A percentile compares a stretch with the other conserved stretches of the same genome.
phyloP scores from a whole-genome alignment of 805 yeast genomes.

The Pichia pseudocactophila region DNA sequence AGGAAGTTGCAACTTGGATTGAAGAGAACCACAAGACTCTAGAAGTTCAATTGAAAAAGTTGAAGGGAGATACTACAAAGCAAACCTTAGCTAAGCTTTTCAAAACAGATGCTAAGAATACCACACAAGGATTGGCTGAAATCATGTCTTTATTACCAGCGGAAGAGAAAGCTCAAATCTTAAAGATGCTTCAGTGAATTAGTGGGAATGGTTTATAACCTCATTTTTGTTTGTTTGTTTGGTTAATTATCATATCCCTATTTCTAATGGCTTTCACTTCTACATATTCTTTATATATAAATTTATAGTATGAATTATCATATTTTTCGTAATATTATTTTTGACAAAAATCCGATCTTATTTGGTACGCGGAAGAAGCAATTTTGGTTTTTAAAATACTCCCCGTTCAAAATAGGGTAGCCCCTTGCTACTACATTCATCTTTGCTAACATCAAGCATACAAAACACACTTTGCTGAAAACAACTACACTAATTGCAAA shows the following conservation, averaged over 20 bases:
- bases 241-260: constrained; percentile 1
- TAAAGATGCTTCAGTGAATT: constrained; percentile 22
- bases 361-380: no score
- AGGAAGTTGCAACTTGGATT: constrained; percentile 74
- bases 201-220: constrained; percentile 1
- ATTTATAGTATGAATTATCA: background rate
- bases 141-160: constrained; percentile 42
- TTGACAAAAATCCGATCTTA: no score
- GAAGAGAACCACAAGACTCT: constrained; percentile 65
- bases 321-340: no score
- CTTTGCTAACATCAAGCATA: background rate
- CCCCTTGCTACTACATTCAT: background rate
- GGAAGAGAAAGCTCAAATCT: constrained; percentile 43
- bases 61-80: constrained; percentile 60
- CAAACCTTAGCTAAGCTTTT: constrained; percentile 53
- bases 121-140: constrained; percentile 48
- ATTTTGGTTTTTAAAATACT: no score
- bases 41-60: constrained; percentile 49
- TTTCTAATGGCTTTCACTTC: background rate
- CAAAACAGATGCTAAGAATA: constrained; percentile 43
- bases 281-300: background rate
- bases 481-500: no score
- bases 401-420: no score
- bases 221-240: constrained; percentile 12
- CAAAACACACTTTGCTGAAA: no score